Evolutionary conservation across 805 yeast species (phyloP), one percentile per base, ranked within the genome.

Genomic region (Saccharomyces kudriavzevii): DNA sequence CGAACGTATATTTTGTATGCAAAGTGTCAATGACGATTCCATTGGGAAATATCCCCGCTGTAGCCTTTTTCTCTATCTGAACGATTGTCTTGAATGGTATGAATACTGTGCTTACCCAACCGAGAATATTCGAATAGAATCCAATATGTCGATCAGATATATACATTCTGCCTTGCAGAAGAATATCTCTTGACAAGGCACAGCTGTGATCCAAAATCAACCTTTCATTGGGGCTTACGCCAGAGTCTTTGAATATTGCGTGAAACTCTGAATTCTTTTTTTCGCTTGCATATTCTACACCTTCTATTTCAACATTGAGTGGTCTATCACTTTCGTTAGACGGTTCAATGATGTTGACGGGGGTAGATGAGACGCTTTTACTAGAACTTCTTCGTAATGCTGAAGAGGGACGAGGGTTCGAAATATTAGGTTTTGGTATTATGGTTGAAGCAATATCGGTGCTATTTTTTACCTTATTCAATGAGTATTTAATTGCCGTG

Each of bases 31-130:
- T 76, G 47, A 77, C 76, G 56, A 85, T 77, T 0, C 87, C 89
- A 62, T 85, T 85, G 5, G 89, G 89, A 56, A 85, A 83, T 14
- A 85, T 71, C 0, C 82, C 83, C 0, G 84, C 86, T 0, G 89
- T 84, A 14, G 80, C 76, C 64, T 77, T 80, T 66, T 84, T 85
- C 56, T 82, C 85, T 22, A 85, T 75, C 57, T 80, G 81, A 29
- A 83, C 76, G 24, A 85, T 80, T 58, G 85, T 87, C 52, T 74
- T 77, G 51, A 83, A 73, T 2, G 87, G 82, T 4, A 85, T 76
- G 2, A 76, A 64, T 20, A 83, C 63, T 55, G 79, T 78, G 1
- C 88, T 84, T 1, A 81, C 82, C 76, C 84, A 78, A 0, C 89
- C 89, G 53, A 85, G 71, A 48, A 85, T 77, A 58, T 83, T 84